Conservation (phyloP, 768 basidiomycete species). For the Peribolospora kevripleyi region DNA sequence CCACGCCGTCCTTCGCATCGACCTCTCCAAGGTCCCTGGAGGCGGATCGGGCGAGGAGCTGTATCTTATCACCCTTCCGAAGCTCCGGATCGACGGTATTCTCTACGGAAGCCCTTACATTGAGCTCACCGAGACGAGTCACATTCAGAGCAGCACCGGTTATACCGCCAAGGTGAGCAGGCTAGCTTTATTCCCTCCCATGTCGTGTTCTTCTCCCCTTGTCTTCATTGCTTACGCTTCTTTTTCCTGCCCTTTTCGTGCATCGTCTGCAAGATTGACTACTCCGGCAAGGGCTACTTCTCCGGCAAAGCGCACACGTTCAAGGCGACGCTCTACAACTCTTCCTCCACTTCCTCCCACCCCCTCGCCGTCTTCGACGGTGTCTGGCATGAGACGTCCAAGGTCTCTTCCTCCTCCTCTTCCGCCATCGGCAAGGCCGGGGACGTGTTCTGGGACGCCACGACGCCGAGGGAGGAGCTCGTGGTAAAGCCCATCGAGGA, state of each 20-base stretch:
- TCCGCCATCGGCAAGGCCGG: constrained; percentile 26
- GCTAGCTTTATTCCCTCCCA: neutral
- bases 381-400: constrained; percentile 7
- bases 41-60: constrained; percentile 31
- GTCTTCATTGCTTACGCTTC: neutral
- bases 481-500: constrained; percentile 32
- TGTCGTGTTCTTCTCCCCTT: neutral
- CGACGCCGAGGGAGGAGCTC: constrained; percentile 46
- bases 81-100: constrained; percentile 56
- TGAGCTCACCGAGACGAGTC: constrained; percentile 58
- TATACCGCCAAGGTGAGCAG: constrained; percentile 12
- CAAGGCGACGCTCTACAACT: constrained; percentile 42
- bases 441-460: constrained; percentile 52
- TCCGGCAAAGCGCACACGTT: constrained; percentile 77
- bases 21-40: constrained; percentile 22
- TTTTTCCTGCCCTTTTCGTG: neutral
- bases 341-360: constrained; percentile 22
- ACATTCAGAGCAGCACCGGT: constrained; percentile 47
- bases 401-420: constrained; percentile 1
- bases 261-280: neutral
- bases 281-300: constrained; percentile 36
- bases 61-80: constrained; percentile 77
- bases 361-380: constrained; percentile 17
- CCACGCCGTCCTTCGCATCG: constrained; percentile 58
- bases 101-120: constrained; percentile 30